Percentiles rank a stretch among this genome's conserved stretches.
These are phyloP conservation scores for Fusarium sp. DNA, from an alignment of 2,329 filamentous ascomycete species.

Conservation along the genomic window DNA sequence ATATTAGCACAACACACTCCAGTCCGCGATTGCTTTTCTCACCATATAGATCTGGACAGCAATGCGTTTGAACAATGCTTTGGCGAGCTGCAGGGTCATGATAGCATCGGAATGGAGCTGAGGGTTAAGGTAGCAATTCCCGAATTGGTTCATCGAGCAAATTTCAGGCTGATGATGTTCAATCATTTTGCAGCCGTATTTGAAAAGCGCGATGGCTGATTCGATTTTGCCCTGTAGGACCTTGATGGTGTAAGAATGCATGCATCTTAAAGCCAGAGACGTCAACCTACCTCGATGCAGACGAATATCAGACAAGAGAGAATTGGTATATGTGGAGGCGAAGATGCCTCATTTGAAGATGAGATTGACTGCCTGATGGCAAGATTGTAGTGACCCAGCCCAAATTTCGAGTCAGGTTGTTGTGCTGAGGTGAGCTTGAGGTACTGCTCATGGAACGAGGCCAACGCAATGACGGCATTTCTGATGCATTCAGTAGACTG, in stretches of 20 bases:
- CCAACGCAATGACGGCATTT: constrained; percentile 10
- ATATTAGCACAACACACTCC: neutral
- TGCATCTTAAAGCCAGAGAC: accelerated
- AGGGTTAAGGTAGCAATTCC: neutral
- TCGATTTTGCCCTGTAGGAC: constrained; percentile 26
- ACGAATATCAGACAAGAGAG: constrained; percentile 29
- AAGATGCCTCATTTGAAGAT: neutral
- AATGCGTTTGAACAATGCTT: constrained; percentile 15
- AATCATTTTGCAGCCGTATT: constrained; percentile 27
- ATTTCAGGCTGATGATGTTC: neutral
- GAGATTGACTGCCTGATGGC: constrained; percentile 10
- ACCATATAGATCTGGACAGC: constrained; percentile 20
- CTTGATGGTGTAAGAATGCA: neutral
- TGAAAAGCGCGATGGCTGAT: constrained; percentile 20
- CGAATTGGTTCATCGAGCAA: neutral
- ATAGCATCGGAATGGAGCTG: neutral
- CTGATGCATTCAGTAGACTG: constrained; percentile 8
- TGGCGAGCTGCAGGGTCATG: neutral
- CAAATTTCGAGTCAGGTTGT: neutral
- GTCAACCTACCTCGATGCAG: constrained; percentile 11
- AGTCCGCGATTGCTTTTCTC: neutral
- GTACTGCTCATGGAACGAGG: constrained; percentile 17
- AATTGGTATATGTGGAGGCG: constrained; percentile 5
- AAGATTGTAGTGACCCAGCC: constrained; percentile 20
- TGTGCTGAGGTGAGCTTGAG: constrained; percentile 1